A percentile compares a stretch with the other conserved stretches of the same genome.
Evolutionary conservation across 495 filamentous ascomycete genomes (phyloP).

Genomic region (Aspergillus panamensis): DNA sequence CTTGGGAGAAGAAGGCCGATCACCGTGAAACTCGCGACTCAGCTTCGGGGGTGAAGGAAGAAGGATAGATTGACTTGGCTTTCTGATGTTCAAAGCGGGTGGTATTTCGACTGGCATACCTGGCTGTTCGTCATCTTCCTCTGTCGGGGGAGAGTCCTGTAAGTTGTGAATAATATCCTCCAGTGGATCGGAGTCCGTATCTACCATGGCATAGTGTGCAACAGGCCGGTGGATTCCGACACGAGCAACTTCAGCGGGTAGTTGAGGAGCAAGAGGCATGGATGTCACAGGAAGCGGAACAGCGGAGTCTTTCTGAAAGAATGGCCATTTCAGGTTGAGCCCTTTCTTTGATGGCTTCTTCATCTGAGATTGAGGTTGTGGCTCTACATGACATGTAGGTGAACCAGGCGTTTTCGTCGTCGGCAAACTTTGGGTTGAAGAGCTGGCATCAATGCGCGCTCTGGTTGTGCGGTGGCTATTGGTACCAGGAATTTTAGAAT

Average conservation of each 20-base stretch:
- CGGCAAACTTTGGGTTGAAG: background rate
- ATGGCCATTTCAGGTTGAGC: constrained; percentile 68
- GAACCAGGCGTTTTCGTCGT: background rate
- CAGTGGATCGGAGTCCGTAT: constrained; percentile 66
- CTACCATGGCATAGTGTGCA: constrained; percentile 82
- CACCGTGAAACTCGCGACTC: constrained; percentile 39
- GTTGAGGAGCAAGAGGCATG: constrained; percentile 23
- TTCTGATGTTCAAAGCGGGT: constrained; percentile 34
- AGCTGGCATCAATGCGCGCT: background rate
- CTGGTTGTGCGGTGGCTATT: constrained; percentile 2
- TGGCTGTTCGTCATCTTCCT: constrained; percentile 27
- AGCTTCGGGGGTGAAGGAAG: constrained; percentile 54
- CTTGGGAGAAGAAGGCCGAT: constrained; percentile 40
- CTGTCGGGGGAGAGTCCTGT: constrained; percentile 46
- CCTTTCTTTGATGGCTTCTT: constrained; percentile 29
- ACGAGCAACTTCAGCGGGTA: constrained; percentile 42
- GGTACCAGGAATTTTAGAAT: constrained; percentile 1
- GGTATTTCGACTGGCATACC: constrained; percentile 30
- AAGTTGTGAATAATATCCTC: constrained; percentile 64
- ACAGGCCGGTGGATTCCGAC: constrained; percentile 40
- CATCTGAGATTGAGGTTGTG: background rate
- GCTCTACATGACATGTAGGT: background rate
- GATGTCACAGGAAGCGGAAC: constrained; percentile 12
- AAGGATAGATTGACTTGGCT: constrained; percentile 47
- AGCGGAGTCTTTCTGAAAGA: constrained; percentile 62